Conservation (phyloP, 495 filamentous ascomycete genomes). For the Penicillium maclennaniae region DNA sequence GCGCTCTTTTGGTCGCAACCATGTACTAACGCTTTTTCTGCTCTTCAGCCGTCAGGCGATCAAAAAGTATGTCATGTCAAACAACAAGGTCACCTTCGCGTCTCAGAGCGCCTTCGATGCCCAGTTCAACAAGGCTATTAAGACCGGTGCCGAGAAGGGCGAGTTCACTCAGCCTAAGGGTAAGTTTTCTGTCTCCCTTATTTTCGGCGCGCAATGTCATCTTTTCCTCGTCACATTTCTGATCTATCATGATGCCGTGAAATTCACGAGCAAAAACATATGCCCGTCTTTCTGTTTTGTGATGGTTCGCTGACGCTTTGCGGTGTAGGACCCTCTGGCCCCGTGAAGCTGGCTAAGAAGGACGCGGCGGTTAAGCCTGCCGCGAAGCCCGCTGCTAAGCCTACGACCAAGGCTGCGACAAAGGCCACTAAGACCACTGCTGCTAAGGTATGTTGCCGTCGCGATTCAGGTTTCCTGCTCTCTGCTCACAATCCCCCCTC, state of each 20-base stretch:
- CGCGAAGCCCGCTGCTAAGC: constrained; percentile 19
- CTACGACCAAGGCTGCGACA: constrained; percentile 6
- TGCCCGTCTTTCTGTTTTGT: constrained; percentile 6
- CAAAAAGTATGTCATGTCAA: constrained; percentile 96
- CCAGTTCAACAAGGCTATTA: constrained; percentile 91
- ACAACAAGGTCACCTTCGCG: constrained; percentile 78
- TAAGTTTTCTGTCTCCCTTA: constrained; percentile 42
- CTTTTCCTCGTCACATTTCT: background rate
- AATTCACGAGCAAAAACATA: background rate
- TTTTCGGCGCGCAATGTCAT: constrained; percentile 1
- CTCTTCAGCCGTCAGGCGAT: constrained; percentile 78
- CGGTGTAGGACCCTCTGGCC: constrained; percentile 73
- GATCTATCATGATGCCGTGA: background rate
- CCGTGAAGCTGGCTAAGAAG: constrained; percentile 96
- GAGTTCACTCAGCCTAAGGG: constrained; percentile 94
- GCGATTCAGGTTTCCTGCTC: background rate
- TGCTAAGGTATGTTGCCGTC: background rate
- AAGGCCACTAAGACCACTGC: constrained; percentile 4
- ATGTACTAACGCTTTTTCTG: constrained; percentile 12
- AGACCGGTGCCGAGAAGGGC: constrained; percentile 82
- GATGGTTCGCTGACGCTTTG: constrained; percentile 38
- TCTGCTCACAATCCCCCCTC: background rate
- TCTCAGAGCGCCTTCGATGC: constrained; percentile 74
- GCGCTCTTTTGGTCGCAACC: constrained; percentile 4
- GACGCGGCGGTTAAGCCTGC: constrained; percentile 50